Evolutionary conservation across 129 eudicot genomes (phyloP).

Genomic region (Saposhnikovia divaricata): DNA sequence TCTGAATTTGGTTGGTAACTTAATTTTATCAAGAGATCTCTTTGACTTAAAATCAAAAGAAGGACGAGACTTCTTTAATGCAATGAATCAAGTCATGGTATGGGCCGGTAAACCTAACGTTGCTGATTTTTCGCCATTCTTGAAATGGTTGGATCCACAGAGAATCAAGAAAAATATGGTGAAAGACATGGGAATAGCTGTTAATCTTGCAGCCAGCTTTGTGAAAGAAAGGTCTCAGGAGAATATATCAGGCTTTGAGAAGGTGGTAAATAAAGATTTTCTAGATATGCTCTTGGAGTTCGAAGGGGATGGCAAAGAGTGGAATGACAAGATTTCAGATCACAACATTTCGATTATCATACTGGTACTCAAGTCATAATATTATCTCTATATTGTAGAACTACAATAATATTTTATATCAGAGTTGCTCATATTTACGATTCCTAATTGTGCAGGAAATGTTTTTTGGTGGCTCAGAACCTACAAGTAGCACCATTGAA

Average conservation of each 20-base stretch:
- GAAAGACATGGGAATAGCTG: no score
- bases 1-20: slow-evolving; percentile 27
- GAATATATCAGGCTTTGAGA: slow-evolving; percentile 1
- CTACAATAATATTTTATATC: no score
- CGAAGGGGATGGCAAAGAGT: slow-evolving; percentile 2
- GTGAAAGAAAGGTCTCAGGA: not conserved
- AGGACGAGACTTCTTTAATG: slow-evolving; percentile 10
- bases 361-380: not conserved
- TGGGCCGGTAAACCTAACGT: slow-evolving; percentile 30
- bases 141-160: slow-evolving; percentile 31
- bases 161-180: slow-evolving; percentile 21
- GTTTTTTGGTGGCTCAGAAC: slow-evolving; percentile 17
- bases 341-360: not conserved
- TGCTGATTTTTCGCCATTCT: slow-evolving; percentile 24
- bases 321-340: not conserved
- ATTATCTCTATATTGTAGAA: no score
- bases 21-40: slow-evolving; percentile 21
- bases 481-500: slow-evolving; percentile 11
- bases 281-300: slow-evolving; percentile 24
- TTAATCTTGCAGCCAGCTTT: no score
- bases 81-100: slow-evolving; percentile 15
- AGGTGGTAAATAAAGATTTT: slow-evolving; percentile 12
- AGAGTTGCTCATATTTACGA: not conserved
- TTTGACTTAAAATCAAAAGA: slow-evolving; percentile 14
- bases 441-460: slow-evolving; percentile 7